Percentiles rank a stretch among this genome's conserved stretches.
phyloP scores from a whole-genome alignment of 2,329 filamentous ascomycete genomes.

The Penicillium sp. region DNA sequence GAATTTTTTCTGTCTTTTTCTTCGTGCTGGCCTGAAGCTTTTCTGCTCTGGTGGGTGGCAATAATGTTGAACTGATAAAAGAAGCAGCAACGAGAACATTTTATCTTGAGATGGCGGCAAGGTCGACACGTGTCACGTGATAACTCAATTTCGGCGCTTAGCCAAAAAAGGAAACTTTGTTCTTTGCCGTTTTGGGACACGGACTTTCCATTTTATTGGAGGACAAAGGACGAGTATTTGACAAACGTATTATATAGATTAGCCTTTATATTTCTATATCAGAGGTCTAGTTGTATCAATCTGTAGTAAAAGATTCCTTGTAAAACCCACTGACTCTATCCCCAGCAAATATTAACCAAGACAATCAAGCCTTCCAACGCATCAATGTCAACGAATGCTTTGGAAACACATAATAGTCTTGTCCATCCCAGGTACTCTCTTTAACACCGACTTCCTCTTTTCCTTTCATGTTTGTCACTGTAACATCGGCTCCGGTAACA shows the following conservation, averaged over 20 bases:
- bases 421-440: conserved; percentile 61
- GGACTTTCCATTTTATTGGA: no score
- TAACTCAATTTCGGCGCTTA: background rate
- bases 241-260: background rate
- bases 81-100: background rate
- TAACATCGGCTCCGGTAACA: conserved; percentile 56
- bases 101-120: background rate
- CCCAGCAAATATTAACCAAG: background rate
- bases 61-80: background rate
- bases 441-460: conserved; percentile 60
- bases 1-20: background rate
- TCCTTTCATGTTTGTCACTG: conserved; percentile 59
- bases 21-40: background rate
- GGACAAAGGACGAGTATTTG: background rate
- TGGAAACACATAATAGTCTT: conserved; percentile 60
- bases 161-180: background rate
- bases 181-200: background rate
- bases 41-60: background rate
- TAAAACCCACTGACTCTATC: background rate
- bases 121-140: background rate
- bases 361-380: conserved; percentile 44
- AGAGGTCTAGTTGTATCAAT: background rate
- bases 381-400: conserved; percentile 69
- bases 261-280: background rate
- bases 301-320: background rate